Evolutionary conservation across 768 basidiomycete species (phyloP).

Genomic region (Auricularia auricula-judae): DNA sequence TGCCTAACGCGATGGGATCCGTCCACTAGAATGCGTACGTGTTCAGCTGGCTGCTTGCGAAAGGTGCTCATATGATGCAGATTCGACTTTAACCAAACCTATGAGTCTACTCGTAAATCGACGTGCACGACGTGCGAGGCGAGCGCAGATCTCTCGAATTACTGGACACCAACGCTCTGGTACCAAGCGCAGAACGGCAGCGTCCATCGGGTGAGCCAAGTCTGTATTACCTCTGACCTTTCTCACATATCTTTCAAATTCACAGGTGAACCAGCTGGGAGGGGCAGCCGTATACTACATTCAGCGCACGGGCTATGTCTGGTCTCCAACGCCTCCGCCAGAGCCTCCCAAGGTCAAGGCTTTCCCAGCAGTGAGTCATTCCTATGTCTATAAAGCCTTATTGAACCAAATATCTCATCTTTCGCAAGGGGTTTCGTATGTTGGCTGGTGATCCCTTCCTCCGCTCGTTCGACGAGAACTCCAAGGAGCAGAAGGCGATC

Average conservation of each 20-base stretch:
- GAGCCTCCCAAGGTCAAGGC: not conserved
- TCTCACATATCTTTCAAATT: not conserved
- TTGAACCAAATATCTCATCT: not conserved
- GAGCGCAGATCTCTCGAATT: not conserved
- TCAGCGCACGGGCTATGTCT: not conserved
- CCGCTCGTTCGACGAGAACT: conserved; percentile 34
- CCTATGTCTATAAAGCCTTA: not conserved
- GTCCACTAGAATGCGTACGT: not conserved
- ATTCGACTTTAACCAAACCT: not conserved
- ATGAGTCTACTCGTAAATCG: not conserved
- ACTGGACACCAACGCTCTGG: not conserved
- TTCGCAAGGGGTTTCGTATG: conserved; percentile 16
- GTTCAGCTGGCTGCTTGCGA: not conserved
- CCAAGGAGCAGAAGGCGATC: conserved; percentile 22
- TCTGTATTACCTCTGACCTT: not conserved
- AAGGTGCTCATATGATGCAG: not conserved
- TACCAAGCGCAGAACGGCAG: not conserved
- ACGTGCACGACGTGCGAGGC: not conserved
- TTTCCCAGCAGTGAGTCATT: not conserved
- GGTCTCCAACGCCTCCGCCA: not conserved
- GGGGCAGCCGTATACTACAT: not conserved
- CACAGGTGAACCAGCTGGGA: not conserved
- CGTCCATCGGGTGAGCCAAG: not conserved
- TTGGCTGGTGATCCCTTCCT: conserved; percentile 36
- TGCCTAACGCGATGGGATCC: no score